A percentile compares a stretch with the other conserved stretches of the same genome.
Evolutionary conservation across 495 filamentous ascomycete species (phyloP).

Genomic region (Filosporella fistucella): DNA sequence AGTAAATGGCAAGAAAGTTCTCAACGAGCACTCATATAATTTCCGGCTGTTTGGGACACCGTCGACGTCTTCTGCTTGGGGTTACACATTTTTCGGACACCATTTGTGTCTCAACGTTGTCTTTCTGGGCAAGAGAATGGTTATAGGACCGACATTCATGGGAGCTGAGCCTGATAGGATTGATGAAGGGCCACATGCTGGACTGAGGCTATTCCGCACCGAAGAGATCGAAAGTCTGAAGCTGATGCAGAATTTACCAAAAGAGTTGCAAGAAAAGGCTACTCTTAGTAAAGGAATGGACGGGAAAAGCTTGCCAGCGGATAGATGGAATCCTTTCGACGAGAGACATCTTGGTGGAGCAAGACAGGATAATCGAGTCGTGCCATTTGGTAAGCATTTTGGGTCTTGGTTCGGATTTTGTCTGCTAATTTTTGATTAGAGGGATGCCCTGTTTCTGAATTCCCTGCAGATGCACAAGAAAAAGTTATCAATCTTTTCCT

Average conservation of each 20-base stretch:
- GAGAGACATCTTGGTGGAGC: conserved; percentile 71
- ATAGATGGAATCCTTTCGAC: conserved; percentile 71
- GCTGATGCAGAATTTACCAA: conserved; percentile 61
- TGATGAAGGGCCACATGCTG: conserved; percentile 54
- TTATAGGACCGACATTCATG: conserved; percentile 67
- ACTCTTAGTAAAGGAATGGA: conserved; percentile 59
- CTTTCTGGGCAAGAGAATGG: conserved; percentile 52
- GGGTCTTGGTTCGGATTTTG: background rate
- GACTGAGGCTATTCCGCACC: conserved; percentile 58
- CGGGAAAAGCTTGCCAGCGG: conserved; percentile 27
- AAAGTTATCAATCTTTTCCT: conserved; percentile 50
- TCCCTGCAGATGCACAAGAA: conserved; percentile 42
- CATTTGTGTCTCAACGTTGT: conserved; percentile 69
- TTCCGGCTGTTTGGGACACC: conserved; percentile 47
- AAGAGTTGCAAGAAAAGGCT: conserved; percentile 43
- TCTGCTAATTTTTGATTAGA: conserved; percentile 28
- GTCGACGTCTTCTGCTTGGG: conserved; percentile 54
- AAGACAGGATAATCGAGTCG: conserved; percentile 68
- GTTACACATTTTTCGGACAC: conserved; percentile 72
- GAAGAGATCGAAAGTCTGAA: conserved; percentile 58
- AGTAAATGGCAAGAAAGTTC: conserved; percentile 51
- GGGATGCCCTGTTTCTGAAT: conserved; percentile 46
- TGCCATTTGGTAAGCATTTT: conserved; percentile 50
- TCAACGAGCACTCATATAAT: conserved; percentile 75
- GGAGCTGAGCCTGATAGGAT: conserved; percentile 75